Evolutionary conservation across 208 protist genomes (phyloP).

Genomic region (Trypanosoma brucei): DNA sequence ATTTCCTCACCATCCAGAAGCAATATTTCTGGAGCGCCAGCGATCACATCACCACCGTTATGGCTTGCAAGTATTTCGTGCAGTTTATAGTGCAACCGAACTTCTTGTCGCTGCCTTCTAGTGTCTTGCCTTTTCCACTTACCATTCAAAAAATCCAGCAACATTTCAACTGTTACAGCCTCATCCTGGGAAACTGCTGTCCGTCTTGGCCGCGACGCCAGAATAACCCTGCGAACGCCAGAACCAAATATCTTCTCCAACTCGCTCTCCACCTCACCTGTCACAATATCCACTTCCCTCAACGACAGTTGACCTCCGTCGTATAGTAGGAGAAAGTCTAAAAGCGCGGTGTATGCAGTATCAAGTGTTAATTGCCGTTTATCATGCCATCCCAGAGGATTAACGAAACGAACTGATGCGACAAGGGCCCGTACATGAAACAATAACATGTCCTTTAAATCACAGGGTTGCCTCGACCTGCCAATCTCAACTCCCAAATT

Average conservation of each 20-base stretch:
- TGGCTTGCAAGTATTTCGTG: neutral
- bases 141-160: constrained; percentile 21
- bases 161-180: constrained; percentile 3
- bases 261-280: constrained; percentile 7
- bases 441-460: constrained; percentile 25
- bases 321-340: constrained; percentile 24
- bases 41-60: neutral
- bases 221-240: constrained; percentile 8
- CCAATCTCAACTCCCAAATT: neutral
- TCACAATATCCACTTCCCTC: constrained; percentile 10
- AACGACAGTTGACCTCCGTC: neutral
- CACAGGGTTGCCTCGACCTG: neutral
- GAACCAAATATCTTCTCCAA: constrained; percentile 21
- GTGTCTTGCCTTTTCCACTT: constrained; percentile 5
- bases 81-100: neutral
- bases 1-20: constrained; percentile 12
- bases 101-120: neutral
- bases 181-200: neutral
- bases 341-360: constrained; percentile 24
- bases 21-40: constrained; percentile 7
- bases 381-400: constrained; percentile 29
- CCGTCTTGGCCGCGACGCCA: neutral
- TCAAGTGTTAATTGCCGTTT: constrained; percentile 26
- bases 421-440: constrained; percentile 31
- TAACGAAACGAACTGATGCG: constrained; percentile 17